Percentiles rank a stretch among this genome's conserved stretches.
These are phyloP conservation scores for Aureobasidium sp. DNA, from an alignment of 2,329 filamentous ascomycete genomes.

Conservation along the genomic window DNA sequence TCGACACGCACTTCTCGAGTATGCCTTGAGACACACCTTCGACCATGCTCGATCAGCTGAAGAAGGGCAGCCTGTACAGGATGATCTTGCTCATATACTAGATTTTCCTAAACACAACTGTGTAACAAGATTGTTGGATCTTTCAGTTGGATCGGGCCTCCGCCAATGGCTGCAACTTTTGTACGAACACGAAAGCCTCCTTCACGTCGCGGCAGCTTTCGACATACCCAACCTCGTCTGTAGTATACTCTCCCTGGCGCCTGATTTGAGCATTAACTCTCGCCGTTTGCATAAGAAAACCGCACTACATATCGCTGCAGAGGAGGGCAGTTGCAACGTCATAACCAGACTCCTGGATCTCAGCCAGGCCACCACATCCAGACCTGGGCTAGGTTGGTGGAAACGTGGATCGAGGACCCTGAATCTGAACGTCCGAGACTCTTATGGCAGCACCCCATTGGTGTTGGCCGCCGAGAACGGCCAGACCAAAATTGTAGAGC, in stretches of 20 bases:
- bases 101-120: background rate
- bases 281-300: background rate
- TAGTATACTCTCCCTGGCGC: background rate
- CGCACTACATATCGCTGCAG: background rate
- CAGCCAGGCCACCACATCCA: background rate
- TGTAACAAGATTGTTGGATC: background rate
- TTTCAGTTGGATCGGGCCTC: no score
- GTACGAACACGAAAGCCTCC: background rate
- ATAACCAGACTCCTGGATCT: background rate
- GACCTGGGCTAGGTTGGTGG: background rate
- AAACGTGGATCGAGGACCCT: background rate
- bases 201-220: background rate
- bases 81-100: constrained; percentile 15
- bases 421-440: background rate
- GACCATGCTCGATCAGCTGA: background rate
- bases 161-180: no score
- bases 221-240: background rate
- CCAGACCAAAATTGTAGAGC: background rate
- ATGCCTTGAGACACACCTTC: background rate
- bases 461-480: background rate
- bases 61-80: background rate
- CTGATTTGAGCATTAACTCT: background rate
- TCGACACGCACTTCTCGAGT: background rate
- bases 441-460: background rate
- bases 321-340: background rate